Evolutionary conservation across 169 alveolate genomes (phyloP).

Genomic region (Cystoisospora suis): DNA sequence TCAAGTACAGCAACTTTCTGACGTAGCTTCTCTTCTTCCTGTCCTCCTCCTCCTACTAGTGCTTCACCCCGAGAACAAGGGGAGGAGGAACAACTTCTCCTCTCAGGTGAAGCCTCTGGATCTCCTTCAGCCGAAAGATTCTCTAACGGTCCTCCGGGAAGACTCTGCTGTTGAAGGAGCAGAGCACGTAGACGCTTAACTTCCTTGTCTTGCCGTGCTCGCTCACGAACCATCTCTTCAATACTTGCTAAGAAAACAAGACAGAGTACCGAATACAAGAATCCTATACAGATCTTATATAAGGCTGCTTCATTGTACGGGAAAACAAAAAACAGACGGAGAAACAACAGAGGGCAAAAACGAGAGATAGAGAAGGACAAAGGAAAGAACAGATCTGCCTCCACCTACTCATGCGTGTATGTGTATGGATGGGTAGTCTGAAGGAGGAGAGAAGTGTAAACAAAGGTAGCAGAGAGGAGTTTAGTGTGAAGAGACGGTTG

Average conservation of each 20-base stretch:
- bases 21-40: not conserved
- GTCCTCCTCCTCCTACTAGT: not conserved
- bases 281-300: no score
- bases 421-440: not conserved
- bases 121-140: not conserved
- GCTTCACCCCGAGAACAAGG: no score
- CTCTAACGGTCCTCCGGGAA: not conserved
- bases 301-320: no score
- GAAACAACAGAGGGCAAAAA: not conserved
- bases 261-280: no score
- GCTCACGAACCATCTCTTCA: slow-evolving; percentile 17
- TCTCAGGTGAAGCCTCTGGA: not conserved
- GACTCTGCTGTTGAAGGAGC: not conserved
- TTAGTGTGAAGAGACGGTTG: no score
- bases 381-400: not conserved
- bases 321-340: no score
- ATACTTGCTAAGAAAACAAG: not conserved
- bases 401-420: no score
- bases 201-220: slow-evolving; percentile 2
- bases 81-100: no score
- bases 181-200: slow-evolving; percentile 9
- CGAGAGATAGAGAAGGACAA: not conserved
- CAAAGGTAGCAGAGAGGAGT: no score
- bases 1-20: not conserved
- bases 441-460: no score